These are phyloP conservation scores for Musa beccarii DNA, from an alignment of 176 grass and related monocot genomes.

Conservation along the genomic window DNA sequence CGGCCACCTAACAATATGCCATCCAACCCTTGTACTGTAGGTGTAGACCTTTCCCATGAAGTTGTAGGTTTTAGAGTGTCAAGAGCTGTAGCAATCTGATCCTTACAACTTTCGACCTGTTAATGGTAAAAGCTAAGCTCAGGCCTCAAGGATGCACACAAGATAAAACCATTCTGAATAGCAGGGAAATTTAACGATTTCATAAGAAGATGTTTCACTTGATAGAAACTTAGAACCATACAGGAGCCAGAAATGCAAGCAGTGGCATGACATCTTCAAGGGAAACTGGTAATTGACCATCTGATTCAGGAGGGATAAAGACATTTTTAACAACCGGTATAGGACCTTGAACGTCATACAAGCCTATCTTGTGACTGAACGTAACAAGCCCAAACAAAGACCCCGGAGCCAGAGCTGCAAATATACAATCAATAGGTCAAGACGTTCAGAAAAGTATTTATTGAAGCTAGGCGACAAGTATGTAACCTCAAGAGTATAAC, in stretches of 20 bases:
- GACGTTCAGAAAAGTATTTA: no score
- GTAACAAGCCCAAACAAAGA: slow-evolving; percentile 86
- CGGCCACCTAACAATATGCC: slow-evolving; percentile 71
- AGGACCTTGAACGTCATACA: slow-evolving; percentile 95
- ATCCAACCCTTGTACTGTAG: slow-evolving; percentile 59
- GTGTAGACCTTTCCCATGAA: slow-evolving; percentile 77
- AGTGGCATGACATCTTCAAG: slow-evolving; percentile 96
- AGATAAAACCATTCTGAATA: no score
- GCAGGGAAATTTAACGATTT: neutral
- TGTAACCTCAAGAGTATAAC: neutral
- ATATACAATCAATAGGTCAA: neutral
- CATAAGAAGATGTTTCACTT: neutral
- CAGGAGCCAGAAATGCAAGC: slow-evolving; percentile 85
- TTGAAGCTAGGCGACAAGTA: no score
- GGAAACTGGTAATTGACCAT: slow-evolving; percentile 39
- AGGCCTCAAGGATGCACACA: no score
- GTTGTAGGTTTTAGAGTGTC: slow-evolving; percentile 78
- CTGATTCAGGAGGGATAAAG: slow-evolving; percentile 64
- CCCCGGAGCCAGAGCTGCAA: slow-evolving; percentile 77
- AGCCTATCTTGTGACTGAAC: slow-evolving; percentile 95
- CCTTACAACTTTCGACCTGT: slow-evolving; percentile 85
- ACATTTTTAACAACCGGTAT: slow-evolving; percentile 86
- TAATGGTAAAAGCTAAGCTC: neutral
- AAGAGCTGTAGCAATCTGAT: slow-evolving; percentile 59
- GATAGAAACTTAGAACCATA: slow-evolving; percentile 33